phyloP scores from a whole-genome alignment of 2,329 filamentous ascomycete species.

The Trichophyton simii region DNA sequence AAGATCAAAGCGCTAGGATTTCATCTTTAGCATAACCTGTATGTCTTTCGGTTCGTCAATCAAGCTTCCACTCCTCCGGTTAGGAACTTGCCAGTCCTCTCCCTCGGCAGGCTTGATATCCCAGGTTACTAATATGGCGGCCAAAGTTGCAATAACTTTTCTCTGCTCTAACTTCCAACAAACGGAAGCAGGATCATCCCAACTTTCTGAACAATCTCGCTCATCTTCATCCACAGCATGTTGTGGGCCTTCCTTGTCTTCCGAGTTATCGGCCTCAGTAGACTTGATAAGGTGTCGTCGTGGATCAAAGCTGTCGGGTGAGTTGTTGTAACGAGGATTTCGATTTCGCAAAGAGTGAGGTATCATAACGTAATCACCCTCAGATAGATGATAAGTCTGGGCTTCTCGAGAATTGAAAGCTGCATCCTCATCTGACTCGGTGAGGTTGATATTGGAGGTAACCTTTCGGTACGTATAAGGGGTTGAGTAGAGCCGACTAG shows the following conservation, averaged over 20 bases:
- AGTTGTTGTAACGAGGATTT: conserved; percentile 29
- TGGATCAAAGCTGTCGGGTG: conserved; percentile 34
- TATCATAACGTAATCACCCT: conserved; percentile 34
- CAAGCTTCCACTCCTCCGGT: conserved; percentile 35
- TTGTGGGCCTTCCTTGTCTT: not conserved
- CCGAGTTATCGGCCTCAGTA: conserved; percentile 31
- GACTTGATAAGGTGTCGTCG: conserved; percentile 37
- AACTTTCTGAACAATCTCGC: not conserved
- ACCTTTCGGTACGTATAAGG: conserved; percentile 33
- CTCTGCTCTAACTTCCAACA: conserved; percentile 40
- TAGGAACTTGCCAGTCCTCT: conserved; percentile 40
- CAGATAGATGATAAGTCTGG: conserved; percentile 30
- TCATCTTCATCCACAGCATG: not conserved
- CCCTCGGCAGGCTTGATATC: conserved; percentile 39
- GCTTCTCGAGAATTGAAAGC: conserved; percentile 18
- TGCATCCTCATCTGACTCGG: conserved; percentile 30
- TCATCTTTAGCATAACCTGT: conserved; percentile 41
- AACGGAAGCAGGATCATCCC: conserved; percentile 28
- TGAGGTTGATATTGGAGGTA: conserved; percentile 27
- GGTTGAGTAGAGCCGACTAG: conserved; percentile 33
- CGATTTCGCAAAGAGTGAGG: conserved; percentile 35
- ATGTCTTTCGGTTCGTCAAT: conserved; percentile 43
- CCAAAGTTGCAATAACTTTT: conserved; percentile 39
- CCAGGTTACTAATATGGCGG: conserved; percentile 44
- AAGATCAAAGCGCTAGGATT: conserved; percentile 15